Evolutionary conservation across 768 basidiomycete genomes (phyloP).

Genomic region (Tylopilus subfusipes): DNA sequence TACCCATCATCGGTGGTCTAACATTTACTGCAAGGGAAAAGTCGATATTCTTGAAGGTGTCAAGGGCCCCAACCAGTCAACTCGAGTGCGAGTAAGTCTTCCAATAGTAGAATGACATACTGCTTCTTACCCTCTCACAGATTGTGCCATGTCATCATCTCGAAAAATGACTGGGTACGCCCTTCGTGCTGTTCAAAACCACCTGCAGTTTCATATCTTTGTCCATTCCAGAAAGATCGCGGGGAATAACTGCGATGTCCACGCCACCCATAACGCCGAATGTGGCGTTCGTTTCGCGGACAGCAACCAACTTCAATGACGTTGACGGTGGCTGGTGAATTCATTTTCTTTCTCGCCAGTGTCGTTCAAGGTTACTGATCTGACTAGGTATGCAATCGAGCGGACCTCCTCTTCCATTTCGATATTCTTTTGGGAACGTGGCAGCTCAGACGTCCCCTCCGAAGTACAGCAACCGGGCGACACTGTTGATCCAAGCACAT

Average conservation of each 20-base stretch:
- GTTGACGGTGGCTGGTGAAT: slow-evolving; percentile 37
- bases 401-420: slow-evolving; percentile 30
- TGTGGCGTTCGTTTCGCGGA: slow-evolving; percentile 30
- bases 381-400: slow-evolving; percentile 35
- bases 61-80: slow-evolving; percentile 29
- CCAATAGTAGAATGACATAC: background rate
- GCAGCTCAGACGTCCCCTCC: slow-evolving; percentile 34
- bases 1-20: background rate
- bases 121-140: slow-evolving; percentile 6
- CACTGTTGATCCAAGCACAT: slow-evolving; percentile 20
- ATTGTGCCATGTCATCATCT: slow-evolving; percentile 29
- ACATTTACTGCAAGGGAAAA: slow-evolving; percentile 21
- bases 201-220: background rate
- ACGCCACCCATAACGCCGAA: slow-evolving; percentile 25
- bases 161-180: slow-evolving; percentile 33
- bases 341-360: background rate
- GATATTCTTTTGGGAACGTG: slow-evolving; percentile 41
- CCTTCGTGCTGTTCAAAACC: background rate
- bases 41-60: slow-evolving; percentile 35
- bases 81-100: slow-evolving; percentile 17
- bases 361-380: background rate
- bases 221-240: slow-evolving; percentile 10
- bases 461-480: slow-evolving; percentile 26
- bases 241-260: slow-evolving; percentile 25
- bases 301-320: slow-evolving; percentile 31